A percentile compares a stretch with the other conserved stretches of the same genome.
Evolutionary conservation across 345 rosid genomes (phyloP).

Genomic region (Syzygium grande): DNA sequence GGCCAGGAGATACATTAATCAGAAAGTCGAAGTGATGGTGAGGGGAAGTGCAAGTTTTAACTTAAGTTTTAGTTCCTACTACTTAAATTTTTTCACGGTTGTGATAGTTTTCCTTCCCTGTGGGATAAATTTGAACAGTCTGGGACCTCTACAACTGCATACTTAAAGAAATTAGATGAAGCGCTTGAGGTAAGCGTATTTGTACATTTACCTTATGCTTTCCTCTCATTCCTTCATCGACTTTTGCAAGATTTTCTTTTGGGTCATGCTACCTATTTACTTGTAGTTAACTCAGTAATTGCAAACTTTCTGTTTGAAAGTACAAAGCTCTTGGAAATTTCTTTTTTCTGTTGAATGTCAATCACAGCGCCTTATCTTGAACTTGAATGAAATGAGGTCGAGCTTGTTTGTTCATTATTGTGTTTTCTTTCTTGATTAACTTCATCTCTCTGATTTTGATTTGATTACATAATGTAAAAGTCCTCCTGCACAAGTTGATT

Average conservation of each 20-base stretch:
- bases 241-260: neutral
- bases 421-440: neutral
- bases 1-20: conserved; percentile 68
- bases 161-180: conserved; percentile 66
- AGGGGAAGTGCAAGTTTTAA: neutral
- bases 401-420: neutral
- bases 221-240: neutral
- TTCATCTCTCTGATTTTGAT: neutral
- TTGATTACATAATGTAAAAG: neutral
- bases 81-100: conserved; percentile 1
- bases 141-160: conserved; percentile 69
- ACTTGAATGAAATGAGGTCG: neutral
- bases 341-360: neutral
- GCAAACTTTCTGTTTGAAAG: neutral
- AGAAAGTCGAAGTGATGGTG: conserved; percentile 81
- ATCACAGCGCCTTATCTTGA: neutral
- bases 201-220: neutral
- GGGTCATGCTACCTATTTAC: neutral
- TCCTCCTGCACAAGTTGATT: neutral
- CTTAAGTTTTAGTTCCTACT: neutral
- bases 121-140: conserved; percentile 26
- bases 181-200: conserved; percentile 68
- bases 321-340: neutral
- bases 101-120: conserved; percentile 1
- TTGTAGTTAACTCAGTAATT: neutral